Conservation (phyloP, 2,329 filamentous ascomycete species). For the Dryadomyces quercus-mongolicae region DNA sequence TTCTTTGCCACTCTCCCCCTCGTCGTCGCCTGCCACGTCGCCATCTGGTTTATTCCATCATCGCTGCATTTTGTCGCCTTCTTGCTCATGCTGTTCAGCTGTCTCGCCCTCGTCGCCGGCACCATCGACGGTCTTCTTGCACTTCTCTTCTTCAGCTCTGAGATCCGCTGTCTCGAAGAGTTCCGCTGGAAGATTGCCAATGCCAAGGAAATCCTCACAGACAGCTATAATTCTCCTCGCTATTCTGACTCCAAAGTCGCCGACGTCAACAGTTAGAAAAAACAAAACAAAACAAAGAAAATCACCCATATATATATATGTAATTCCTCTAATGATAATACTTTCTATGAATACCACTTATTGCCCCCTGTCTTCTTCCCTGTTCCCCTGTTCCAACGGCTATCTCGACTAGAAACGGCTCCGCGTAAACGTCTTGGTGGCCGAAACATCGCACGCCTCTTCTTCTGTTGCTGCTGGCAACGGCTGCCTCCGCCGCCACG, state of each 20-base stretch:
- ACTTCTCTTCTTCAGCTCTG: slow-evolving; percentile 72
- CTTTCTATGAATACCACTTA: neutral
- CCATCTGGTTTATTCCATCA: slow-evolving; percentile 71
- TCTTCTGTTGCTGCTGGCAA: neutral
- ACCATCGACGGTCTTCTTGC: slow-evolving; percentile 78
- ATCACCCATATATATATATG: no score
- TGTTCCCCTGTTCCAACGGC: neutral
- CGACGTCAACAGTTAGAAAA: neutral
- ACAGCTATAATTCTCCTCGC: neutral
- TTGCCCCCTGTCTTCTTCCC: neutral
- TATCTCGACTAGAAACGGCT: slow-evolving; percentile 10
- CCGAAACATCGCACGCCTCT: neutral
- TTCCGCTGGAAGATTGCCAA: slow-evolving; percentile 88
- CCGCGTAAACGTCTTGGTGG: slow-evolving; percentile 12
- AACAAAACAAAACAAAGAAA: no score
- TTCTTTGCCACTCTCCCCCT: slow-evolving; percentile 57
- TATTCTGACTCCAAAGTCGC: neutral
- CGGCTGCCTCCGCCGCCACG: slow-evolving; percentile 49
- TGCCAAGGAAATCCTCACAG: slow-evolving; percentile 22
- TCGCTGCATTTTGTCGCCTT: slow-evolving; percentile 53
- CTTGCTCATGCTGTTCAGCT: slow-evolving; percentile 65
- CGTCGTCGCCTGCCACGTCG: slow-evolving; percentile 63
- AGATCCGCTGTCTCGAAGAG: slow-evolving; percentile 72
- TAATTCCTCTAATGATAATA: neutral
- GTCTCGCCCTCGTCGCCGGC: slow-evolving; percentile 63